Conservation (phyloP, 306 rosid genomes). For the Calophaca sinica region DNA sequence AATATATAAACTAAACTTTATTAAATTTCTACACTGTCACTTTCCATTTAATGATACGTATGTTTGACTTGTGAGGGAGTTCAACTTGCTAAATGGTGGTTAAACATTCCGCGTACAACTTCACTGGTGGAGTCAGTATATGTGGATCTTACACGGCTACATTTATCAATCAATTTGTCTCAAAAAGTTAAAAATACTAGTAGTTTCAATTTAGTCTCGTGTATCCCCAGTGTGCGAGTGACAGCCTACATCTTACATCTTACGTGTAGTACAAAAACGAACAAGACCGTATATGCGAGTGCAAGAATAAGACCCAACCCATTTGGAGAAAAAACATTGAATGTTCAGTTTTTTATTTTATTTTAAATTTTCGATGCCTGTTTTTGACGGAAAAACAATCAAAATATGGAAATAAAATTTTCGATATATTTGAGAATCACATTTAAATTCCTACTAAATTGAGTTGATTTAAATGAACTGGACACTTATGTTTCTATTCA, state of each 20-base stretch:
- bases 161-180: not conserved
- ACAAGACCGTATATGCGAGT: not conserved
- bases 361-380: too few species aligned
- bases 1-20: too few species aligned
- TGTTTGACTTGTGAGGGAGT: too few species aligned
- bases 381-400: too few species aligned
- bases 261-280: not conserved
- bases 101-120: too few species aligned
- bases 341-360: not conserved
- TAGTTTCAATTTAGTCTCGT: slow-evolving; percentile 17
- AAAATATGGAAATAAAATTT: too few species aligned
- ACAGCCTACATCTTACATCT: not conserved
- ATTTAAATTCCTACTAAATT: not conserved
- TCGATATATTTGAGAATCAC: not conserved
- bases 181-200: not conserved
- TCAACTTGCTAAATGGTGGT: too few species aligned
- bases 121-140: not conserved
- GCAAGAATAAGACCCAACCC: not conserved
- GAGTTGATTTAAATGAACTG: not conserved
- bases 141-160: not conserved
- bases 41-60: too few species aligned
- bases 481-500: too few species aligned
- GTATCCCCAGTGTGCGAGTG: not conserved
- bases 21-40: too few species aligned
- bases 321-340: not conserved